Evolutionary conservation across 1,284 basidiomycete genomes (phyloP).

Genomic region (Macrocystidia cucumis): DNA sequence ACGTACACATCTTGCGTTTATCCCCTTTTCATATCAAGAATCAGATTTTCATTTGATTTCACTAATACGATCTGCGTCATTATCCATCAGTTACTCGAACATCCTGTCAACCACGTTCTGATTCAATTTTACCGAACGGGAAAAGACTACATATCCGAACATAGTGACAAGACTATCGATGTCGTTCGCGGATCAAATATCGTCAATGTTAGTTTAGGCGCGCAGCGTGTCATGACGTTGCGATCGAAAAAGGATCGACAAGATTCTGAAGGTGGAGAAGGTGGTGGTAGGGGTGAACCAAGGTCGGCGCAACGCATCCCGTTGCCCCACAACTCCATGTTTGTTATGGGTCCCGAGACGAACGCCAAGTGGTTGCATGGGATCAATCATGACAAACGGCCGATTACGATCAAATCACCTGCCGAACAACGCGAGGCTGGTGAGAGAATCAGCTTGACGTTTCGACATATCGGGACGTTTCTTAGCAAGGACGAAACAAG

Average conservation of each 20-base stretch:
- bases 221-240: slow-evolving; percentile 64
- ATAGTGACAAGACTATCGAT: slow-evolving; percentile 77
- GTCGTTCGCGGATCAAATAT: slow-evolving; percentile 61
- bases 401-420: slow-evolving; percentile 36
- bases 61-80: background rate
- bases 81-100: slow-evolving; percentile 25
- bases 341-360: slow-evolving; percentile 64
- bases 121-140: slow-evolving; percentile 72
- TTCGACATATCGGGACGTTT: slow-evolving; percentile 70
- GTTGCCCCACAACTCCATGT: slow-evolving; percentile 72
- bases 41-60: slow-evolving; percentile 4
- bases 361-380: slow-evolving; percentile 65
- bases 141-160: slow-evolving; percentile 74
- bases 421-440: slow-evolving; percentile 45
- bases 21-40: too few relatives aligned
- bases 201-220: slow-evolving; percentile 71
- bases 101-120: slow-evolving; percentile 70
- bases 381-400: slow-evolving; percentile 65
- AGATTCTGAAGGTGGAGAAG: slow-evolving; percentile 1
- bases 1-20: too few relatives aligned
- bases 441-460: slow-evolving; percentile 72
- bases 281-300: background rate
- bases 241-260: slow-evolving; percentile 52
- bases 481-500: slow-evolving; percentile 36
- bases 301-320: slow-evolving; percentile 52